Evolutionary conservation across 2,329 filamentous ascomycete species (phyloP).

Genomic region (Macrophomina phaseolina): DNA sequence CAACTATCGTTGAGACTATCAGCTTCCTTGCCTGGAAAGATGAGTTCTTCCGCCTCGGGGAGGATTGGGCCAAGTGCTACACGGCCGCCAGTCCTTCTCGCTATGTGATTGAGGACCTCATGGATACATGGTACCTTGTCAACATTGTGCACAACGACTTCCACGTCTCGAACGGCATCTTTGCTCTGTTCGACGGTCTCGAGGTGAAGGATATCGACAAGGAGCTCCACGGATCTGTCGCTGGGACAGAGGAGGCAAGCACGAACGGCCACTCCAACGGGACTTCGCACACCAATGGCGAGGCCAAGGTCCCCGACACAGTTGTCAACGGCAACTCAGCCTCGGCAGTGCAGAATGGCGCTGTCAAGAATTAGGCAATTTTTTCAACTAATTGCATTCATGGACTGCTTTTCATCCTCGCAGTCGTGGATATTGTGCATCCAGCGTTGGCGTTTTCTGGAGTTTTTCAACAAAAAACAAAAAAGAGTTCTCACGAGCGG

Average conservation of each 20-base stretch:
- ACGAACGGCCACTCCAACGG: slow-evolving; percentile 16
- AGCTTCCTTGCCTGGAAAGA: slow-evolving; percentile 99
- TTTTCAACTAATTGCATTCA: slow-evolving; percentile 9
- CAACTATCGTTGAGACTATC: slow-evolving; percentile 97
- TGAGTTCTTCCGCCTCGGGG: slow-evolving; percentile 89
- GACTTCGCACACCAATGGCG: slow-evolving; percentile 6
- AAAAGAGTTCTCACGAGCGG: slow-evolving; percentile 5
- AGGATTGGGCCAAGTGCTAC: slow-evolving; percentile 94
- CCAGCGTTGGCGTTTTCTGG: slow-evolving; percentile 26
- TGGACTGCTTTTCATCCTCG: slow-evolving; percentile 20
- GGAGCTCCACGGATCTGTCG: slow-evolving; percentile 22
- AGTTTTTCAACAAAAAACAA: slow-evolving; percentile 27
- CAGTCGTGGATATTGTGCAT: slow-evolving; percentile 17
- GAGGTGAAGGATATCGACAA: slow-evolving; percentile 69
- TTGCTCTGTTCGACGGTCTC: slow-evolving; percentile 82
- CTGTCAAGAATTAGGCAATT: slow-evolving; percentile 2
- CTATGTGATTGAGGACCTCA: slow-evolving; percentile 78
- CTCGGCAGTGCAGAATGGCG: slow-evolving; percentile 24
- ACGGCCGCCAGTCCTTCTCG: slow-evolving; percentile 77
- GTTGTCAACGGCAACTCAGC: slow-evolving; percentile 20
- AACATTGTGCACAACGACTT: slow-evolving; percentile 99
- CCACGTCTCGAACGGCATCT: slow-evolving; percentile 81
- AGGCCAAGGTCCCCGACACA: slow-evolving; percentile 7
- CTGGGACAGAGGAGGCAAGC: not conserved
- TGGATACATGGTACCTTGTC: slow-evolving; percentile 90